phyloP scores from a whole-genome alignment of 306 rosid species.

The Cercis canadensis region DNA sequence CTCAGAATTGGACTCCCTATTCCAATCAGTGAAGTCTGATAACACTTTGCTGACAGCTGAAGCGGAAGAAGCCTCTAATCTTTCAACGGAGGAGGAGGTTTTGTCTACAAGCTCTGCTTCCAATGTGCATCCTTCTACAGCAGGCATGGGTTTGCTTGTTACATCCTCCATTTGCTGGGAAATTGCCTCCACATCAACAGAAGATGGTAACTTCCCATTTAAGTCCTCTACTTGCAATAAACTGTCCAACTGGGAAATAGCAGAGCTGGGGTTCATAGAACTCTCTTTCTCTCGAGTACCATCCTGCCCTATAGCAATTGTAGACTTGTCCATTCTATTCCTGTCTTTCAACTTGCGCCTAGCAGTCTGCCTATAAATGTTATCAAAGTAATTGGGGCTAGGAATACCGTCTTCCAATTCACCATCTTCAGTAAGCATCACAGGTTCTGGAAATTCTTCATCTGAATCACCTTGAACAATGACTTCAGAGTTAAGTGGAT shows the following conservation, averaged over 20 bases:
- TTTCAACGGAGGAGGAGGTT: constrained; percentile 45
- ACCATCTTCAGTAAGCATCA: constrained; percentile 64
- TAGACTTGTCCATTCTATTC: constrained; percentile 45
- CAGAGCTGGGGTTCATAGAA: constrained; percentile 47
- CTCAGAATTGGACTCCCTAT: constrained; percentile 55
- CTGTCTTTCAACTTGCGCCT: constrained; percentile 44
- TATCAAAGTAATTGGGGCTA: constrained; percentile 37
- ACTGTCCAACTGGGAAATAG: constrained; percentile 50
- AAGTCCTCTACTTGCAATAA: constrained; percentile 54
- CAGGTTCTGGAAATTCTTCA: constrained; percentile 90
- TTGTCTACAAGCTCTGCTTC: constrained; percentile 51
- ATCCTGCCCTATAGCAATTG: constrained; percentile 36
- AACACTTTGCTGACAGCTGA: constrained; percentile 44
- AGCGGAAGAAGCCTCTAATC: constrained; percentile 41
- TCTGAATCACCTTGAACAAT: constrained; percentile 92
- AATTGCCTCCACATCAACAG: constrained; percentile 50
- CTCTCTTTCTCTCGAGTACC: constrained; percentile 55
- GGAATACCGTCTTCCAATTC: constrained; percentile 41
- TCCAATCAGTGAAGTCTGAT: constrained; percentile 46
- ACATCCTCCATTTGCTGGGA: constrained; percentile 62
- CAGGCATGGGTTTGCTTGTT: constrained; percentile 46
- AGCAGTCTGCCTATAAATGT: constrained; percentile 39
- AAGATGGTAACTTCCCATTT: constrained; percentile 46
- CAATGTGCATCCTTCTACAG: constrained; percentile 45
- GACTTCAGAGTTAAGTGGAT: constrained; percentile 71